Percentiles rank a stretch among this genome's conserved stretches.
Evolutionary conservation across 2,329 filamentous ascomycete species (phyloP).

Genomic region (Sphaerulina vaccinii): DNA sequence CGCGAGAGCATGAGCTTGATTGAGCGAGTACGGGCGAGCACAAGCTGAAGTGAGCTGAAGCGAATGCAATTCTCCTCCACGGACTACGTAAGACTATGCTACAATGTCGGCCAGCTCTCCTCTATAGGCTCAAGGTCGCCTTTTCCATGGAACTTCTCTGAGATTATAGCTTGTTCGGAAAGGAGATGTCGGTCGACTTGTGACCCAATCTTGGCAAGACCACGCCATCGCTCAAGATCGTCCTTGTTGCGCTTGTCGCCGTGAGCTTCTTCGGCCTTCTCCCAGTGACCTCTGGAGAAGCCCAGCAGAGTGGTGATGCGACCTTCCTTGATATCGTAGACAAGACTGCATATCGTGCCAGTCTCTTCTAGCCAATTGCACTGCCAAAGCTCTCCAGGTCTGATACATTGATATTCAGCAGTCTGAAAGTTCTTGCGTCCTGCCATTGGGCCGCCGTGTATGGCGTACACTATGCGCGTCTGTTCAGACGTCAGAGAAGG

Average conservation of each 20-base stretch:
- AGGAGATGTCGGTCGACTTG: conserved; percentile 54
- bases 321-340: conserved; percentile 54
- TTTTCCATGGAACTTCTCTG: conserved; percentile 52
- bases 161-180: conserved; percentile 54
- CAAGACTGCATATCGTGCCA: conserved; percentile 55
- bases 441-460: conserved; percentile 61
- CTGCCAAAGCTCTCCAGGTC: conserved; percentile 59
- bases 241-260: conserved; percentile 56
- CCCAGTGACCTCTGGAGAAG: conserved; percentile 58
- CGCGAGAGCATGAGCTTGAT: too few species aligned
- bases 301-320: conserved; percentile 54
- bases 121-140: conserved; percentile 51
- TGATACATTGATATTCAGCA: conserved; percentile 57
- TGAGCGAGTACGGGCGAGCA: too few species aligned
- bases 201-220: conserved; percentile 49
- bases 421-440: conserved; percentile 55
- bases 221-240: conserved; percentile 55
- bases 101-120: conserved; percentile 40
- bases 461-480: conserved; percentile 56
- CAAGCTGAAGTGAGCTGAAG: too few species aligned
- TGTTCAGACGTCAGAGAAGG: conserved; percentile 2
- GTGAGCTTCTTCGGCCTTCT: conserved; percentile 50
- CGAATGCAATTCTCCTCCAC: too few species aligned
- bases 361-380: conserved; percentile 63
- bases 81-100: too few species aligned